Percentiles rank a stretch among this genome's conserved stretches.
phyloP scores from a whole-genome alignment of 352 stramenopile genomes.

The Phytophthora tentaculata region DNA sequence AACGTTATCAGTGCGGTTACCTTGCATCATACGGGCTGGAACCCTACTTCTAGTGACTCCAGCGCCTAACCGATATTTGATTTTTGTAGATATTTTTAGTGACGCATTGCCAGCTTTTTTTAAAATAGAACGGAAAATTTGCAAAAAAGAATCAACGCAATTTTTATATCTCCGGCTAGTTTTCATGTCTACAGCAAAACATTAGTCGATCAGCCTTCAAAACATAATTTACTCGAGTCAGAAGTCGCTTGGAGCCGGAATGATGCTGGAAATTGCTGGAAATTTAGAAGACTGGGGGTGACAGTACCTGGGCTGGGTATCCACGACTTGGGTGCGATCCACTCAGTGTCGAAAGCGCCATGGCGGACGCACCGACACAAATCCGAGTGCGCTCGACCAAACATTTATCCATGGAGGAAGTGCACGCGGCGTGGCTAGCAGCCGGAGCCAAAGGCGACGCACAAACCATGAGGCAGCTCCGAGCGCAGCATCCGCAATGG shows the following conservation, averaged over 20 bases:
- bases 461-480: slow-evolving; percentile 20
- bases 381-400: not conserved
- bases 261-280: not conserved
- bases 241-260: not conserved
- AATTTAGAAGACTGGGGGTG: slow-evolving; percentile 1
- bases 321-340: not conserved
- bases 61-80: too few species aligned
- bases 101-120: too few species aligned
- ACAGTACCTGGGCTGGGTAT: not conserved
- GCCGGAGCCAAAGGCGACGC: slow-evolving; percentile 18
- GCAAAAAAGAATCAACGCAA: too few species aligned
- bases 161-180: too few species aligned
- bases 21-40: too few species aligned
- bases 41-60: too few species aligned
- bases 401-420: slow-evolving; percentile 17
- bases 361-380: not conserved
- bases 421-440: slow-evolving; percentile 20
- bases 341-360: not conserved
- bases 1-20: too few species aligned
- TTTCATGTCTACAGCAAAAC: too few species aligned
- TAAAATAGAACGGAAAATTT: too few species aligned
- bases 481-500: slow-evolving; percentile 22
- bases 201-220: too few species aligned
- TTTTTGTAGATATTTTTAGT: too few species aligned
- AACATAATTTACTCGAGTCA: not conserved